phyloP scores from a whole-genome alignment of 495 filamentous ascomycete species.

The Penicillium paxilli region DNA sequence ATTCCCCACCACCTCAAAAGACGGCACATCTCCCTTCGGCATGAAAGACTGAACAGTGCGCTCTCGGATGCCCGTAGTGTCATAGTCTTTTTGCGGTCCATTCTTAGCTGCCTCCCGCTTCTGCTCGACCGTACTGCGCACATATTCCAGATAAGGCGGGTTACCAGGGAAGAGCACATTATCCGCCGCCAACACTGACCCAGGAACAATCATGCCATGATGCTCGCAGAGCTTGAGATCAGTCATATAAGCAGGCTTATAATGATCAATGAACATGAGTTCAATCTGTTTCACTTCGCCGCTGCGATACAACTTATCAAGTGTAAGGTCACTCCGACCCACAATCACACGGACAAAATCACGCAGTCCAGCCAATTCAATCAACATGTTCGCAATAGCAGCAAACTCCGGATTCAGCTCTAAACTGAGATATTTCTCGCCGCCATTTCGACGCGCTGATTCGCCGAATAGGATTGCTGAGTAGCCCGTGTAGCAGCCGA shows the following conservation, averaged over 20 bases:
- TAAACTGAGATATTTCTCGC: slow-evolving; percentile 62
- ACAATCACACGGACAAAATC: slow-evolving; percentile 67
- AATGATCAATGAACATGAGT: slow-evolving; percentile 73
- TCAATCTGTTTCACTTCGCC: slow-evolving; percentile 60
- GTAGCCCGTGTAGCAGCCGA: slow-evolving; percentile 83
- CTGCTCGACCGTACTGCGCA: slow-evolving; percentile 36
- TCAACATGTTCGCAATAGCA: slow-evolving; percentile 58
- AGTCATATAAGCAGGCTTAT: slow-evolving; percentile 66
- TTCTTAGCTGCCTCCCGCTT: slow-evolving; percentile 35
- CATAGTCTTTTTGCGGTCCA: slow-evolving; percentile 28
- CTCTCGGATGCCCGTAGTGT: slow-evolving; percentile 30
- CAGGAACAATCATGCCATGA: slow-evolving; percentile 58
- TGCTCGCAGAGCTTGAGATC: slow-evolving; percentile 75
- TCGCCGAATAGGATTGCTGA: slow-evolving; percentile 71
- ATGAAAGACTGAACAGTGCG: slow-evolving; percentile 29
- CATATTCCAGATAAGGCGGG: slow-evolving; percentile 63
- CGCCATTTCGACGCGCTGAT: slow-evolving; percentile 57
- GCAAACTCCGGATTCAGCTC: slow-evolving; percentile 70
- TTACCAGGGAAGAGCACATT: slow-evolving; percentile 76
- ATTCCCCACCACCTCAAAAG: slow-evolving; percentile 57
- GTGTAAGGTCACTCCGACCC: slow-evolving; percentile 60
- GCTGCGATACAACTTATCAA: slow-evolving; percentile 52
- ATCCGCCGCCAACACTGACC: slow-evolving; percentile 67
- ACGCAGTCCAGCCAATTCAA: slow-evolving; percentile 66
- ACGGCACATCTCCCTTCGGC: slow-evolving; percentile 40